Conservation (phyloP, 2,329 filamentous ascomycete species). For the Ambrosiella beaveri region DNA sequence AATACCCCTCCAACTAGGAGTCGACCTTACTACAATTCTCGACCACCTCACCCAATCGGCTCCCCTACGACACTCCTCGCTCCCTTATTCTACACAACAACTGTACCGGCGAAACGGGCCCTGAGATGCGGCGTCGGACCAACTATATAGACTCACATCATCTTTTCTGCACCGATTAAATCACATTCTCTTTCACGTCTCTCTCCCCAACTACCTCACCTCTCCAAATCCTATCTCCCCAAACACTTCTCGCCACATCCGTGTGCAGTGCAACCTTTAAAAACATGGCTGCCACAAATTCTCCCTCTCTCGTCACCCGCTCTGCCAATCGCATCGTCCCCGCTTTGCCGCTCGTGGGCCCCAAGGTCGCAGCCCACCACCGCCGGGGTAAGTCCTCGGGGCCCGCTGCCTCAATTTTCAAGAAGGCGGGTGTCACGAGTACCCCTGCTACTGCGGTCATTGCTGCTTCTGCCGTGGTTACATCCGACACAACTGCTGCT, state of each 20-base stretch:
- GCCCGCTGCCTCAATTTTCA: not conserved
- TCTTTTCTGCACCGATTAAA: slow-evolving; percentile 10
- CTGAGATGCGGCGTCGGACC: slow-evolving; percentile 12
- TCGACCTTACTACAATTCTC: not conserved
- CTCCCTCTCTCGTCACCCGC: not conserved
- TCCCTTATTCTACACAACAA: not conserved
- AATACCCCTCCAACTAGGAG: not conserved
- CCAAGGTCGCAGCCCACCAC: not conserved
- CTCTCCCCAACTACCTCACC: not conserved
- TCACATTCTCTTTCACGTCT: not conserved
- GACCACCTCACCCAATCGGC: too few species aligned
- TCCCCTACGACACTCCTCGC: not conserved
- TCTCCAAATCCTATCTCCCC: not conserved
- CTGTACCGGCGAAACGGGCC: not conserved
- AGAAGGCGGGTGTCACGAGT: not conserved
- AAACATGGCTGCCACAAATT: not conserved
- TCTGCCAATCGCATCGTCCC: slow-evolving; percentile 1
- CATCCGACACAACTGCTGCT: not conserved
- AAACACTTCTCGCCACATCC: not conserved
- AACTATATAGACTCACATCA: slow-evolving; percentile 5
- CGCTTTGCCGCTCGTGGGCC: slow-evolving; percentile 5
- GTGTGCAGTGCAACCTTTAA: not conserved
- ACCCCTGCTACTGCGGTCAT: not conserved
- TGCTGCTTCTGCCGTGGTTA: not conserved
- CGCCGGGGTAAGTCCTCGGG: not conserved